Conservation (phyloP, 108 stramenopile genomes). For the Fragilaria radians region DNA sequence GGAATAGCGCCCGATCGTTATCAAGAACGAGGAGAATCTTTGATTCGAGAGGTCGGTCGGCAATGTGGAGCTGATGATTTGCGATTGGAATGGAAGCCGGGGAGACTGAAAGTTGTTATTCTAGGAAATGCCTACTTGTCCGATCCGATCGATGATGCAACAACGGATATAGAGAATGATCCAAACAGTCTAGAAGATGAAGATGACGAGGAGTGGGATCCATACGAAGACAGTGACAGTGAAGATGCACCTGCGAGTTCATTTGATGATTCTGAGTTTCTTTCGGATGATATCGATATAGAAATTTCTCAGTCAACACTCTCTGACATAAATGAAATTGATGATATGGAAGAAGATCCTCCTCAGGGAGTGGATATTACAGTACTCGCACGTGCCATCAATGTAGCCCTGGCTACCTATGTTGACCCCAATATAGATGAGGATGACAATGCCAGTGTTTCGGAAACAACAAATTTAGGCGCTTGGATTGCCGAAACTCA, state of each 20-base stretch:
- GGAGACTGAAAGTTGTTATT: slow-evolving; percentile 49
- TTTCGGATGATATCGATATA: slow-evolving; percentile 7
- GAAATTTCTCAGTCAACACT: background rate
- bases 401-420: slow-evolving; percentile 39
- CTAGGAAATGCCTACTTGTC: slow-evolving; percentile 24
- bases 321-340: slow-evolving; percentile 11
- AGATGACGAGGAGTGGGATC: slow-evolving; percentile 8
- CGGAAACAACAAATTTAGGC: too few species aligned
- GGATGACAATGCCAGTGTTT: slow-evolving; percentile 20
- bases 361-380: slow-evolving; percentile 29
- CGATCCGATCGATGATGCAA: slow-evolving; percentile 5
- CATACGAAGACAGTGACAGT: slow-evolving; percentile 10
- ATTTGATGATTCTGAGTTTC: slow-evolving; percentile 5
- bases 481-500: slow-evolving; percentile 42
- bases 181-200: slow-evolving; percentile 1
- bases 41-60: slow-evolving; percentile 28
- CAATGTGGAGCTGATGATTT: slow-evolving; percentile 26
- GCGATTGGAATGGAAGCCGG: slow-evolving; percentile 54
- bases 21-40: slow-evolving; percentile 24
- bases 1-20: too few species aligned
- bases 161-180: slow-evolving; percentile 17
- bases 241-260: slow-evolving; percentile 7
- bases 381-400: slow-evolving; percentile 51
- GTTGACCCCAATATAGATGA: too few species aligned
- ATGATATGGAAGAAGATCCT: background rate